Conservation (phyloP, 345 rosid genomes). For the Linum usitatissimum region DNA sequence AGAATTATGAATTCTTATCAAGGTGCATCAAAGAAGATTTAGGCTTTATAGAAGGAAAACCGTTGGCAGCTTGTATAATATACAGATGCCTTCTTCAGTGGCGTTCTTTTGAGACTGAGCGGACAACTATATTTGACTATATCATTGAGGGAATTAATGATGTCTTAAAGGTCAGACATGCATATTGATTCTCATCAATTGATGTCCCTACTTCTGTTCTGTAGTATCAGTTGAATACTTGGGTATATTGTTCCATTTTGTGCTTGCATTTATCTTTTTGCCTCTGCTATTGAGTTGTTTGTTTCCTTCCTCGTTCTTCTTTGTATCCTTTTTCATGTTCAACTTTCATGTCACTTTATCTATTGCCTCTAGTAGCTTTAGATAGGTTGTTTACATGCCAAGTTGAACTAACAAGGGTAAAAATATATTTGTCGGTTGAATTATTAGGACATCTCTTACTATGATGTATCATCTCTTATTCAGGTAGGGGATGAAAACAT, state of each 20-base stretch:
- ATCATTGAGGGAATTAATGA: conserved; percentile 84
- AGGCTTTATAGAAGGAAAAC: conserved; percentile 74
- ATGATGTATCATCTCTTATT: conserved; percentile 16
- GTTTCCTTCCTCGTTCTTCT: neutral
- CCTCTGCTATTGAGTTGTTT: neutral
- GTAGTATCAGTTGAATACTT: neutral
- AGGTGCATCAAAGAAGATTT: conserved; percentile 74
- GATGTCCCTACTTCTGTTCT: neutral
- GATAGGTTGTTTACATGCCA: neutral
- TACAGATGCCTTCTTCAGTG: conserved; percentile 86
- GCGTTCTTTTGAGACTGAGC: conserved; percentile 92
- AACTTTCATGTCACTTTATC: too few species aligned
- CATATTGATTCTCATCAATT: too few species aligned
- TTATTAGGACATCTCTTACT: neutral
- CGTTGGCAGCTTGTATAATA: conserved; percentile 79
- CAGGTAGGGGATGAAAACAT: conserved; percentile 69
- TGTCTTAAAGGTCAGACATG: conserved; percentile 53
- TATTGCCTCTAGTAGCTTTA: neutral
- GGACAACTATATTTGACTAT: conserved; percentile 76
- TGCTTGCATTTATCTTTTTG: neutral
- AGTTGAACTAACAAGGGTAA: neutral
- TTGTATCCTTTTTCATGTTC: too few species aligned
- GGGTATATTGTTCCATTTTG: neutral
- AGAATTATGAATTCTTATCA: conserved; percentile 74
- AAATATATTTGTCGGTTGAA: neutral